These are phyloP conservation scores for Huntiella moniliformis DNA, from an alignment of 2,329 filamentous ascomycete genomes.

Conservation along the genomic window DNA sequence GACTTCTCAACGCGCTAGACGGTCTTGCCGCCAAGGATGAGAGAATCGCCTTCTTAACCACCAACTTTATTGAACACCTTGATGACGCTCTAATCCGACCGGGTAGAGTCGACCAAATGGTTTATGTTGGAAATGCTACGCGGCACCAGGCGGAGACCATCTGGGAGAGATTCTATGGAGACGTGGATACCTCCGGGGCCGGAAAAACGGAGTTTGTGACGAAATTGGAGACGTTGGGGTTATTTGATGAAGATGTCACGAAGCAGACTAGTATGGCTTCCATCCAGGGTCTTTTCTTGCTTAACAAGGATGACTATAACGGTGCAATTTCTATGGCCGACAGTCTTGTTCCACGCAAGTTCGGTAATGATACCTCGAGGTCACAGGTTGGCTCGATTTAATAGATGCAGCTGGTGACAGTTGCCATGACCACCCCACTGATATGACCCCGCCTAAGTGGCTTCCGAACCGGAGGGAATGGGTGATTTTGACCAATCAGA, in stretches of 20 bases:
- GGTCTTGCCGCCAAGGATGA: constrained; percentile 92
- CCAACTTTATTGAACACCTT: constrained; percentile 79
- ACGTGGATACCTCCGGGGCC: constrained; percentile 46
- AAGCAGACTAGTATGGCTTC: constrained; percentile 66
- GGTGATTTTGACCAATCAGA: not conserved
- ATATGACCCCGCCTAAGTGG: constrained; percentile 6
- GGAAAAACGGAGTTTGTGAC: constrained; percentile 51
- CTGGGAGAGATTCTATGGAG: constrained; percentile 90
- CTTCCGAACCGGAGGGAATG: constrained; percentile 9
- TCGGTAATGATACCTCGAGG: constrained; percentile 25
- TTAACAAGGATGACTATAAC: constrained; percentile 80
- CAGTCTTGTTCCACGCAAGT: constrained; percentile 38
- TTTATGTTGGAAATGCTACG: constrained; percentile 75
- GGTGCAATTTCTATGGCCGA: constrained; percentile 71
- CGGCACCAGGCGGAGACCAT: constrained; percentile 67
- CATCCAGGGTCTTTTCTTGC: constrained; percentile 83
- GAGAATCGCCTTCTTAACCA: constrained; percentile 81
- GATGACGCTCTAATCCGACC: constrained; percentile 81
- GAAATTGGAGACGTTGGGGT: constrained; percentile 47
- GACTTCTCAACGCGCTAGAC: constrained; percentile 67
- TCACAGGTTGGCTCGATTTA: constrained; percentile 10
- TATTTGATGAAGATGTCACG: constrained; percentile 39
- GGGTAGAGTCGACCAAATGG: constrained; percentile 82
- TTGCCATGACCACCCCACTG: constrained; percentile 1
- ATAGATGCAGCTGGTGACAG: not conserved